Conservation (phyloP, 2,329 filamentous ascomycete species). For the Rhynchosporium agropyri region DNA sequence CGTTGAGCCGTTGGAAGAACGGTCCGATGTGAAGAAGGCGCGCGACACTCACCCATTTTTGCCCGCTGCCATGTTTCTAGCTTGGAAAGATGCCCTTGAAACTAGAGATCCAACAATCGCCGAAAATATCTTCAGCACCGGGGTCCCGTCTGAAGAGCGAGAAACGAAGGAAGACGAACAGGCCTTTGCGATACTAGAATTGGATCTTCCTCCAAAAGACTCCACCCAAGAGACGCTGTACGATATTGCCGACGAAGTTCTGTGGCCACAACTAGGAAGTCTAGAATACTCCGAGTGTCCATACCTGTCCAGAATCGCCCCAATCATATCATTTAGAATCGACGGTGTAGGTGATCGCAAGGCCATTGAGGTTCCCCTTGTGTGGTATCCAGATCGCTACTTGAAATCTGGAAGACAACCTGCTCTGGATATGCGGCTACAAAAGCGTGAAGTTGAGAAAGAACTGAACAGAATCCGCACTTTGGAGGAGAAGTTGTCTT, state of each 20-base stretch:
- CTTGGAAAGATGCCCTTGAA: constrained; percentile 31
- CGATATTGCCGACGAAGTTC: constrained; percentile 40
- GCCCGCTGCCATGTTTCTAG: constrained; percentile 35
- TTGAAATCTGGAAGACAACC: constrained; percentile 50
- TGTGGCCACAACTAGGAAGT: constrained; percentile 36
- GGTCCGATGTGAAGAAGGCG: constrained; percentile 33
- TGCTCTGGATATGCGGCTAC: constrained; percentile 48
- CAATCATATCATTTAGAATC: constrained; percentile 54
- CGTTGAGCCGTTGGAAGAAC: constrained; percentile 50
- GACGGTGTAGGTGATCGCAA: constrained; percentile 46
- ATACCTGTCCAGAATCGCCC: constrained; percentile 45
- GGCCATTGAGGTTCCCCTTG: constrained; percentile 53
- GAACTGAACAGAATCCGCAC: constrained; percentile 36
- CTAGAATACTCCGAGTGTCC: constrained; percentile 33
- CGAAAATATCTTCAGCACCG: constrained; percentile 38
- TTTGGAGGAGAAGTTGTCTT: constrained; percentile 37
- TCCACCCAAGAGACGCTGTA: constrained; percentile 39
- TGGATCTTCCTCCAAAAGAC: constrained; percentile 35
- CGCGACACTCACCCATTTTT: constrained; percentile 28
- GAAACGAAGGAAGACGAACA: constrained; percentile 29
- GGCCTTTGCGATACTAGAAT: constrained; percentile 40
- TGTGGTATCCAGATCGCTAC: constrained; percentile 59
- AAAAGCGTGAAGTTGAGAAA: constrained; percentile 38
- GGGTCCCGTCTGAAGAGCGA: constrained; percentile 25
- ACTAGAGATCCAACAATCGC: constrained; percentile 24